Evolutionary conservation across 2,329 filamentous ascomycete genomes (phyloP).

Genomic region (Colletotrichum liaoningense): DNA sequence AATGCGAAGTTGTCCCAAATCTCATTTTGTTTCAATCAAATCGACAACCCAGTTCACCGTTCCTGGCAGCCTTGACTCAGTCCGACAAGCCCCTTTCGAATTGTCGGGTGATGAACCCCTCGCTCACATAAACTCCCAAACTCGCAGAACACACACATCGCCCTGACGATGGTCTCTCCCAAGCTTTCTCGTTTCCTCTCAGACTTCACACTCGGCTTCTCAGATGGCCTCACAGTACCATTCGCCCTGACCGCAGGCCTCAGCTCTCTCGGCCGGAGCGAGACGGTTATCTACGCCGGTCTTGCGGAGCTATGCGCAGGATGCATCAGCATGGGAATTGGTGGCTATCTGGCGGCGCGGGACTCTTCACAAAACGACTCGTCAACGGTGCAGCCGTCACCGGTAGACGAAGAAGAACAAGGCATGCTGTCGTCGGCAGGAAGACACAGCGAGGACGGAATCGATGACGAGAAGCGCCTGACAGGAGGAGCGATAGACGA

Average conservation of each 20-base stretch:
- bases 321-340: conserved; percentile 79
- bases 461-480: background rate
- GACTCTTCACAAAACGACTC: conserved; percentile 43
- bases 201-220: conserved; percentile 79
- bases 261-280: conserved; percentile 68
- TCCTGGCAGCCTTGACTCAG: background rate
- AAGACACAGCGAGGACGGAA: conserved; percentile 7
- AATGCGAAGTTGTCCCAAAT: background rate
- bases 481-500: conserved; percentile 11
- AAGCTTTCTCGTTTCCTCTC: conserved; percentile 58
- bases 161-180: conserved; percentile 32
- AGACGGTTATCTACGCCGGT: conserved; percentile 75
- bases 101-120: background rate
- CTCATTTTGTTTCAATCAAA: background rate
- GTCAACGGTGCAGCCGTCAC: conserved; percentile 23
- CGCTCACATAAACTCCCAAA: background rate
- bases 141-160: background rate
- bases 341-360: conserved; percentile 73
- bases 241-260: conserved; percentile 81
- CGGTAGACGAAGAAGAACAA: conserved; percentile 35
- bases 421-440: conserved; percentile 41
- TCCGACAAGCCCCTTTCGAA: background rate
- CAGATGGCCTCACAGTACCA: conserved; percentile 80
- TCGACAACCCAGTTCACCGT: background rate
- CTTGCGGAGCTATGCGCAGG: conserved; percentile 78